Conservation (phyloP, 345 rosid species). For the Clausena lansium region DNA sequence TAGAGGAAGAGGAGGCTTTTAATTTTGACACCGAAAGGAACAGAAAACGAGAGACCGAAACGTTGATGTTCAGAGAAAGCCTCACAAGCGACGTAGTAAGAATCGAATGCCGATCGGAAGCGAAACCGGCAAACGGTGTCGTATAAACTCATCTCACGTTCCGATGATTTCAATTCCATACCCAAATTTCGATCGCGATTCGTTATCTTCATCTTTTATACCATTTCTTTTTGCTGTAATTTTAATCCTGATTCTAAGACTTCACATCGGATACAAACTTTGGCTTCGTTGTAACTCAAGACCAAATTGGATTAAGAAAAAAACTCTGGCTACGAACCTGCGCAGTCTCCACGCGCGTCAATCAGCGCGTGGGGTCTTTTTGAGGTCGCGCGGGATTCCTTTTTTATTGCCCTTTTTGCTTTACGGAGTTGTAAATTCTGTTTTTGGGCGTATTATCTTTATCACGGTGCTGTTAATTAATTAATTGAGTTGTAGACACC, state of each 20-base stretch:
- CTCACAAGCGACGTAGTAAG: slow-evolving; percentile 45
- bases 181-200: neutral
- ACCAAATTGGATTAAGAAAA: neutral
- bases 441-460: neutral
- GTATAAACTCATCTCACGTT: slow-evolving; percentile 17
- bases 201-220: slow-evolving; percentile 19
- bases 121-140: slow-evolving; percentile 34
- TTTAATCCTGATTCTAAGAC: neutral
- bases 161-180: slow-evolving; percentile 16
- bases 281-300: neutral
- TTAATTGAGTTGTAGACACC: neutral
- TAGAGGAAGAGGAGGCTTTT: slow-evolving; percentile 15
- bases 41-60: slow-evolving; percentile 11
- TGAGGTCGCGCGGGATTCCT: no score
- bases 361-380: neutral
- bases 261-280: neutral
- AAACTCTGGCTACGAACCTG: neutral
- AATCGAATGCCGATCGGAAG: slow-evolving; percentile 39
- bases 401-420: neutral
- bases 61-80: slow-evolving; percentile 38
- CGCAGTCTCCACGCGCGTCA: neutral
- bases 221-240: neutral
- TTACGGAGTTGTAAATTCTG: neutral
- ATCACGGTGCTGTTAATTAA: slow-evolving; percentile 5
- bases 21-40: slow-evolving; percentile 12